phyloP scores from a whole-genome alignment of 202 grass and related monocot genomes.

The Saccharum hybrid region DNA sequence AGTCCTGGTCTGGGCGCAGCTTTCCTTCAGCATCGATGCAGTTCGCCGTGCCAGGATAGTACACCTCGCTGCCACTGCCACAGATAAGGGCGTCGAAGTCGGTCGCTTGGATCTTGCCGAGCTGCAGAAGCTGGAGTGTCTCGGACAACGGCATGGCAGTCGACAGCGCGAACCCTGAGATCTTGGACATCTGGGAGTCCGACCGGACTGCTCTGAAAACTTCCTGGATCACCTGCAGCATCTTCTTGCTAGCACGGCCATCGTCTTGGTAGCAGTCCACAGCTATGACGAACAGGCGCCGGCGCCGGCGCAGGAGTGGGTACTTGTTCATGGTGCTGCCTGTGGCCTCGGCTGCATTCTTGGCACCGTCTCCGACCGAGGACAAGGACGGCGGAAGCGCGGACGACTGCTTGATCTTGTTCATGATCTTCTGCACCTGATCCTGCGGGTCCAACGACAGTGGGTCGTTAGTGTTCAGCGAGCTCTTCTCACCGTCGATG shows the following conservation, averaged over 20 bases:
- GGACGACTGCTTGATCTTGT: conserved; percentile 68
- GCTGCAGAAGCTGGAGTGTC: conserved; percentile 66
- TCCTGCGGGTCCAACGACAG: conserved; percentile 57
- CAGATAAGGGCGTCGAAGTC: conserved; percentile 97
- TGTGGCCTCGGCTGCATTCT: conserved; percentile 35
- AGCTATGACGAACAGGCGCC: conserved; percentile 79
- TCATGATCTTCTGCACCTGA: conserved; percentile 69
- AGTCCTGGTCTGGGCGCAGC: conserved; percentile 88
- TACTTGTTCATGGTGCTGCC: conserved; percentile 66
- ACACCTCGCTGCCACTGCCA: conserved; percentile 88
- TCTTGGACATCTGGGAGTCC: conserved; percentile 85
- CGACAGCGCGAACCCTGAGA: conserved; percentile 85
- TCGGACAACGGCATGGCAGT: conserved; percentile 86
- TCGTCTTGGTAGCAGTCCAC: conserved; percentile 78
- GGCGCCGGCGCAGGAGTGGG: conserved; percentile 68
- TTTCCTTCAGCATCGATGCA: conserved; percentile 72
- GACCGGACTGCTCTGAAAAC: conserved; percentile 77
- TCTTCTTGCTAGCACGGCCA: conserved; percentile 65
- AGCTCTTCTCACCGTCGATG: conserved; percentile 69
- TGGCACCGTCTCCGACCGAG: conserved; percentile 34
- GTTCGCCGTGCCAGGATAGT: conserved; percentile 77
- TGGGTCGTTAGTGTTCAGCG: conserved; percentile 36
- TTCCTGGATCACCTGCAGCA: conserved; percentile 86
- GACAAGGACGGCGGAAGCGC: conserved; percentile 12
- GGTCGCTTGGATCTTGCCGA: conserved; percentile 61